Conservation (phyloP, 192 early-diverging fungal species). For the Piromyces sp. region DNA sequence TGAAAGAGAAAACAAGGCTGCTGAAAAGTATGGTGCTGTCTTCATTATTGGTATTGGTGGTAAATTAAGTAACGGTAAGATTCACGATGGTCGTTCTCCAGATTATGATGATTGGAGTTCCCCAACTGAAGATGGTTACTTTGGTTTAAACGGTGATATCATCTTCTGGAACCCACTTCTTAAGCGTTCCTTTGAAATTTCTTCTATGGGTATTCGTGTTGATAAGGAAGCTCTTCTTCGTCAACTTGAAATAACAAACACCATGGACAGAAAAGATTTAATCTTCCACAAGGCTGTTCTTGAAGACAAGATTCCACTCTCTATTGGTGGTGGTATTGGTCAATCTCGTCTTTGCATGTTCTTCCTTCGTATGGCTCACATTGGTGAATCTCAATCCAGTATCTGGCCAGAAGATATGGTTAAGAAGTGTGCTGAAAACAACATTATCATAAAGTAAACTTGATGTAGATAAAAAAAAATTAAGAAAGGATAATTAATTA, state of each 20-base stretch:
- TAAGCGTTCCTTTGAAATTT: not conserved
- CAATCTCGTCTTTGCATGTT: not conserved
- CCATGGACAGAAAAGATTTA: not conserved
- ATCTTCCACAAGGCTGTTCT: not conserved
- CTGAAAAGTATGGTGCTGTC: not conserved
- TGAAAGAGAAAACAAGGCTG: not conserved
- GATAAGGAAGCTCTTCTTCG: not conserved
- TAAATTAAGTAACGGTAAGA: not conserved
- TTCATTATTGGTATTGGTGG: not conserved
- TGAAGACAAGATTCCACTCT: not conserved
- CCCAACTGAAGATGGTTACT: not conserved
- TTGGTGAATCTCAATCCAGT: not conserved
- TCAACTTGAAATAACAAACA: not conserved
- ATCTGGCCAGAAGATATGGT: not conserved
- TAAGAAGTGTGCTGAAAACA: not conserved
- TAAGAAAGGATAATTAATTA: too few relatives aligned
- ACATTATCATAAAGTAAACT: not conserved
- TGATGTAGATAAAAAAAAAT: too few relatives aligned
- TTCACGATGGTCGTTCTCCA: not conserved
- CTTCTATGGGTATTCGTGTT: not conserved
- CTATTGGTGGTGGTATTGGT: not conserved
- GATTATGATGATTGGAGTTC: not conserved
- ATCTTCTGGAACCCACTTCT: not conserved
- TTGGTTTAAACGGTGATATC: not conserved
- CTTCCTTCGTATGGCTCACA: not conserved